phyloP scores from a whole-genome alignment of 148 eudicot genomes.

The Dysphania ambrosioides region DNA sequence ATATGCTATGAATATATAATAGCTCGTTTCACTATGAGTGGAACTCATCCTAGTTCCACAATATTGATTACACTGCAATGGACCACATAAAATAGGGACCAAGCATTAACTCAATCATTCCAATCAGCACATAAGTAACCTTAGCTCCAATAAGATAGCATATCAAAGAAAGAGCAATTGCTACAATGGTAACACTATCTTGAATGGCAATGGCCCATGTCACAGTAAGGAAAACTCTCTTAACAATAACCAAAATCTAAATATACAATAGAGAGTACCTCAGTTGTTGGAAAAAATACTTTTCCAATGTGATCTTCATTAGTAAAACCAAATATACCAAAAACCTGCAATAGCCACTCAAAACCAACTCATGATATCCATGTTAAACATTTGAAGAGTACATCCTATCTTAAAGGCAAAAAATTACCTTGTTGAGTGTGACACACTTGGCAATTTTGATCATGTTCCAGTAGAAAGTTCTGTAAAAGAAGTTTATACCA shows the following conservation, averaged over 20 bases:
- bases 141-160: neutral
- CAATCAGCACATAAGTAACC: neutral
- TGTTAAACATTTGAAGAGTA: neutral
- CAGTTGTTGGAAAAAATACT: conserved; percentile 83
- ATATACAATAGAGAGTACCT: conserved; percentile 41
- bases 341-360: conserved; percentile 48
- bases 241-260: neutral
- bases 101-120: neutral
- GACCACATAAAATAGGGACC: neutral
- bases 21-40: neutral
- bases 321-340: conserved; percentile 87
- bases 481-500: conserved; percentile 30
- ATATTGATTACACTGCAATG: neutral
- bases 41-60: neutral
- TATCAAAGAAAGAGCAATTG: neutral
- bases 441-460: conserved; percentile 82
- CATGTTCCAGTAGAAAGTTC: conserved; percentile 81
- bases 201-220: neutral
- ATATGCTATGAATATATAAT: neutral
- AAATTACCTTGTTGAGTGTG: conserved; percentile 74
- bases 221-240: neutral
- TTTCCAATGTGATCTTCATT: conserved; percentile 94
- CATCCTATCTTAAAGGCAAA: neutral
- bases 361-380: conserved; percentile 12
- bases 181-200: neutral